These are phyloP conservation scores for Penicillium sclerotiorum DNA, from an alignment of 2,329 filamentous ascomycete species.

Conservation along the genomic window DNA sequence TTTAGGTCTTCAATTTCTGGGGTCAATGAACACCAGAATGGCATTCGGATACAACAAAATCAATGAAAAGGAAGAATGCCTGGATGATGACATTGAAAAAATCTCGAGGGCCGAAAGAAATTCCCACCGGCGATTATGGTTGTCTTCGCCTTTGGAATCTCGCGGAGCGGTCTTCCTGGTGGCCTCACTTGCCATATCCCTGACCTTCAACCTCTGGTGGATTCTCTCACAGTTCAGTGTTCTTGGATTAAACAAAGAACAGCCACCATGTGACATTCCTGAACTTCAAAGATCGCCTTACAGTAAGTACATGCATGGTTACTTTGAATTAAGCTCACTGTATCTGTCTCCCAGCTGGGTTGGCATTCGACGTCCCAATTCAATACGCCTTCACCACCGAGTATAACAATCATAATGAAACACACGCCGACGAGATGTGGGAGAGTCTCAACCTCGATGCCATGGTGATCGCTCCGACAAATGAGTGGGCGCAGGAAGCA, in stretches of 20 bases:
- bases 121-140: not conserved
- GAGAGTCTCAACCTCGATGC: not conserved
- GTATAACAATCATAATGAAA: not conserved
- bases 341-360: not conserved
- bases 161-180: not conserved
- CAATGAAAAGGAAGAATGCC: not conserved
- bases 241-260: not conserved
- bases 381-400: not conserved
- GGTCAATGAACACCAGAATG: not conserved
- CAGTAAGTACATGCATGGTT: not conserved
- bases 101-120: no score
- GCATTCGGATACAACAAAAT: not conserved
- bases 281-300: not conserved
- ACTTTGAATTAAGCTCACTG: not conserved
- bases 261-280: not conserved
- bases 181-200: not conserved
- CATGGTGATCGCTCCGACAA: not conserved
- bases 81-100: not conserved
- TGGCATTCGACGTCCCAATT: not conserved
- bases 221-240: not conserved
- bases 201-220: not conserved
- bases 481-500: not conserved
- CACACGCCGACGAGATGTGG: not conserved
- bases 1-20: not conserved
- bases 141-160: not conserved